These are phyloP conservation scores for Teratosphaeria gauchensis DNA, from an alignment of 2,329 filamentous ascomycete genomes.

Conservation along the genomic window DNA sequence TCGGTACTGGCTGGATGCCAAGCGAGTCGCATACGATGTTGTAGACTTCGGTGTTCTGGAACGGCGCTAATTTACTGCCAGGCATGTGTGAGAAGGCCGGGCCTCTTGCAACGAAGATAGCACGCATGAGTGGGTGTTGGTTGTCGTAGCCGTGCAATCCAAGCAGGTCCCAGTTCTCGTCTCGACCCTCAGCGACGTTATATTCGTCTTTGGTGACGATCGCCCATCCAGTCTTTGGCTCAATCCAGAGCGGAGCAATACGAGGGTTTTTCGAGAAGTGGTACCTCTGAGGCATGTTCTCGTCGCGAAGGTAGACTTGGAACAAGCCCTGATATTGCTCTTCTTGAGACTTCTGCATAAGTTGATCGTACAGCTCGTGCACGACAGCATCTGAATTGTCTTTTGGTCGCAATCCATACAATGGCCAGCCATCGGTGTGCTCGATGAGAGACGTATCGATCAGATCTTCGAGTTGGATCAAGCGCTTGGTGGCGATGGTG, in stretches of 20 bases:
- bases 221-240: slow-evolving; percentile 87
- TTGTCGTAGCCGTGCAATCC: slow-evolving; percentile 94
- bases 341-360: slow-evolving; percentile 44
- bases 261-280: slow-evolving; percentile 82
- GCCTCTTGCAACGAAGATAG: slow-evolving; percentile 85
- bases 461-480: slow-evolving; percentile 85
- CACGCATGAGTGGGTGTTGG: slow-evolving; percentile 88
- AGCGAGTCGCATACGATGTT: slow-evolving; percentile 89
- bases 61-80: slow-evolving; percentile 65
- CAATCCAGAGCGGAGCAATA: slow-evolving; percentile 90
- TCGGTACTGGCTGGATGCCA: slow-evolving; percentile 60
- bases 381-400: slow-evolving; percentile 49
- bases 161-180: not conserved
- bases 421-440: slow-evolving; percentile 87
- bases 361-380: slow-evolving; percentile 53
- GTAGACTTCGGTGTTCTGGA: slow-evolving; percentile 93
- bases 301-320: slow-evolving; percentile 77
- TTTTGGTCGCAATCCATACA: slow-evolving; percentile 79
- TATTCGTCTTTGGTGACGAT: slow-evolving; percentile 76
- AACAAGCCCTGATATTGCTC: slow-evolving; percentile 57
- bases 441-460: slow-evolving; percentile 68
- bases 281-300: slow-evolving; percentile 84
- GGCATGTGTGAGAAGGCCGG: slow-evolving; percentile 82
- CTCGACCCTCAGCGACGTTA: slow-evolving; percentile 56
- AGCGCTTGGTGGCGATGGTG: slow-evolving; percentile 67